These are phyloP conservation scores for Phytophthora cactorum DNA, from an alignment of 352 stramenopile genomes.

Conservation along the genomic window DNA sequence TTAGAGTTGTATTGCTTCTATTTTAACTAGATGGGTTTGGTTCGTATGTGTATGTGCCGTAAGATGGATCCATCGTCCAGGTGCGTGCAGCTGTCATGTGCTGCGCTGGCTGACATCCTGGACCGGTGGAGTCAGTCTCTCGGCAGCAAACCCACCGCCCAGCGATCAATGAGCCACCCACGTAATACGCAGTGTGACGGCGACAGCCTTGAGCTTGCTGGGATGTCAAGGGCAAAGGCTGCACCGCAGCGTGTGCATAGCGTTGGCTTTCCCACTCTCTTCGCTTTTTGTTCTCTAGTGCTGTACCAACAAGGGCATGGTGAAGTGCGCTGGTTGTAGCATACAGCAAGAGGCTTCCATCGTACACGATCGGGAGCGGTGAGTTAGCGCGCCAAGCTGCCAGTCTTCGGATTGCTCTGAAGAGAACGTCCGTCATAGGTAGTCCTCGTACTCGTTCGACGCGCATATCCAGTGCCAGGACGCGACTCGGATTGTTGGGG, in stretches of 20 bases:
- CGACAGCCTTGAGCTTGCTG: slow-evolving; percentile 47
- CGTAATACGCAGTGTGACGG: slow-evolving; percentile 56
- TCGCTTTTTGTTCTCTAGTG: too few species aligned
- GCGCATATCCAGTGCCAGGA: slow-evolving; percentile 46
- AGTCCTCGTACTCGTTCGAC: slow-evolving; percentile 33
- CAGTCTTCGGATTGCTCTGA: slow-evolving; percentile 48
- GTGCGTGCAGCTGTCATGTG: slow-evolving; percentile 38
- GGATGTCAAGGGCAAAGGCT: slow-evolving; percentile 35
- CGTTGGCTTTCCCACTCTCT: slow-evolving; percentile 3
- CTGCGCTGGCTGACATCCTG: slow-evolving; percentile 39
- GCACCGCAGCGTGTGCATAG: slow-evolving; percentile 49
- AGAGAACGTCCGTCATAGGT: slow-evolving; percentile 44
- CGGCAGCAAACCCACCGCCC: slow-evolving; percentile 63
- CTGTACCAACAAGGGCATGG: slow-evolving; percentile 15
- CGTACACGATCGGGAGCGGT: slow-evolving; percentile 36
- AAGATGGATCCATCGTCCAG: slow-evolving; percentile 45
- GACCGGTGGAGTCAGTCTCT: slow-evolving; percentile 38
- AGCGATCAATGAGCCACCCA: slow-evolving; percentile 47
- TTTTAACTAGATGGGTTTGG: slow-evolving; percentile 17
- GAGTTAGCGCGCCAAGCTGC: slow-evolving; percentile 35
- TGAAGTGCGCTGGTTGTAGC: slow-evolving; percentile 43
- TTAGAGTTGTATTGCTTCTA: not conserved
- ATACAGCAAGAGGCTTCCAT: slow-evolving; percentile 55
- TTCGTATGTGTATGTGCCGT: slow-evolving; percentile 49
- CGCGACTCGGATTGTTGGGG: slow-evolving; percentile 8